Evolutionary conservation across 169 alveolate species (phyloP).

Genomic region (Perkinsus chesapeaki): DNA sequence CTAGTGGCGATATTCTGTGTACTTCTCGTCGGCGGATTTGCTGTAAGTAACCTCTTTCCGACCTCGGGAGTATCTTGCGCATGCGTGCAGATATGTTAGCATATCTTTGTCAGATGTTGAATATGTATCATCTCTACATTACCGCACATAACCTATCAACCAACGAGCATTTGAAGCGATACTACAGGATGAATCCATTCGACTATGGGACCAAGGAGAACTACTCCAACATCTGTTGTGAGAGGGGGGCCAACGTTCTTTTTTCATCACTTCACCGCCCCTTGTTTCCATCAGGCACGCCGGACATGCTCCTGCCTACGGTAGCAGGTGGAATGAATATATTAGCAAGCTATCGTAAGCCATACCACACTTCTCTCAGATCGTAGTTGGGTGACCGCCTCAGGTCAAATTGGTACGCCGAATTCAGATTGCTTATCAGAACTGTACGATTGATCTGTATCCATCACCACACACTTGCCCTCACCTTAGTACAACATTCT

Average conservation of each 20-base stretch:
- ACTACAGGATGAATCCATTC: conserved; percentile 8
- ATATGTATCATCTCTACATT: conserved; percentile 2
- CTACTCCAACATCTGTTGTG: neutral
- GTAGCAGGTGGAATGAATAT: neutral
- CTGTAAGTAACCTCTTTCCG: no score
- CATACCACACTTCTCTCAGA: no score
- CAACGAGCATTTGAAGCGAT: conserved; percentile 9
- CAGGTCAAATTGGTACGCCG: neutral
- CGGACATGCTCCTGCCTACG: neutral
- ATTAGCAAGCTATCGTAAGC: neutral
- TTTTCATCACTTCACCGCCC: neutral
- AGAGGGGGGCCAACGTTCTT: neutral
- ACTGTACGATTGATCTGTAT: neutral
- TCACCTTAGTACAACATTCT: neutral
- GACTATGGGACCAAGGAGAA: neutral
- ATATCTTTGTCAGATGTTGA: neutral
- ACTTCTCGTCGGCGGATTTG: neutral
- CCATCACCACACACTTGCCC: neutral
- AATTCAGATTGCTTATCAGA: neutral
- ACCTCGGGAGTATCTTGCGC: neutral
- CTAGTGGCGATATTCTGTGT: neutral
- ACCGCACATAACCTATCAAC: conserved; percentile 2
- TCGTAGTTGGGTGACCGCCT: neutral
- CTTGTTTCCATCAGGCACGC: neutral
- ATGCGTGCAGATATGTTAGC: neutral